Conservation (phyloP, 495 filamentous ascomycete genomes). For the Aspergillus hancockii region DNA sequence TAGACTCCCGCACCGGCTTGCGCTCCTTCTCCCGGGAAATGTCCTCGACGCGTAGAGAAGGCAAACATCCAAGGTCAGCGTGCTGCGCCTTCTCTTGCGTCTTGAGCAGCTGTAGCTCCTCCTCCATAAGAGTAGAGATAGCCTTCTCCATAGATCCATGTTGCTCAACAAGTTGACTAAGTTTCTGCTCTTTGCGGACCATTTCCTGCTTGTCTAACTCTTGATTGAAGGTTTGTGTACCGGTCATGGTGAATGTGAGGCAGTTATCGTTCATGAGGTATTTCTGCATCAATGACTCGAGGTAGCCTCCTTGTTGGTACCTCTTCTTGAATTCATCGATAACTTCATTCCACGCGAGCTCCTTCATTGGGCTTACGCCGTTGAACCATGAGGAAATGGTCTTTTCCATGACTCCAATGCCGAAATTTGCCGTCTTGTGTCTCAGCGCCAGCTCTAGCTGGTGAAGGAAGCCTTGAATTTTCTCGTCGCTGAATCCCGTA, state of each 20-base stretch:
- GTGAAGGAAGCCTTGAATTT: slow-evolving; percentile 91
- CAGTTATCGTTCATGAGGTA: slow-evolving; percentile 86
- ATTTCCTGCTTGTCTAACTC: slow-evolving; percentile 79
- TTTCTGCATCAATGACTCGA: slow-evolving; percentile 83
- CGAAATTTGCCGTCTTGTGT: slow-evolving; percentile 94
- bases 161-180: slow-evolving; percentile 64
- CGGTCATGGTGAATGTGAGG: slow-evolving; percentile 93
- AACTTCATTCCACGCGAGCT: slow-evolving; percentile 86
- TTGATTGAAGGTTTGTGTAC: slow-evolving; percentile 68
- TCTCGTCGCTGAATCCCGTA: slow-evolving; percentile 81
- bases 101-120: slow-evolving; percentile 76
- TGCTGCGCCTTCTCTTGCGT: slow-evolving; percentile 81
- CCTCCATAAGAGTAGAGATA: slow-evolving; percentile 63
- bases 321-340: slow-evolving; percentile 75
- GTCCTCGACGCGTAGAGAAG: slow-evolving; percentile 82
- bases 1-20: slow-evolving; percentile 66
- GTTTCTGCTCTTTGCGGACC: slow-evolving; percentile 65
- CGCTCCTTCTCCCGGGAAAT: slow-evolving; percentile 78
- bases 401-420: slow-evolving; percentile 84
- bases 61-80: slow-evolving; percentile 83
- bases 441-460: slow-evolving; percentile 87
- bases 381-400: slow-evolving; percentile 93
- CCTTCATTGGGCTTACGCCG: slow-evolving; percentile 86
- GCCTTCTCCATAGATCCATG: slow-evolving; percentile 73
- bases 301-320: slow-evolving; percentile 70